A percentile compares a stretch with the other conserved stretches of the same genome.
Evolutionary conservation across 352 stramenopile species (phyloP).

Genomic region (Phytophthora chlamydospora): DNA sequence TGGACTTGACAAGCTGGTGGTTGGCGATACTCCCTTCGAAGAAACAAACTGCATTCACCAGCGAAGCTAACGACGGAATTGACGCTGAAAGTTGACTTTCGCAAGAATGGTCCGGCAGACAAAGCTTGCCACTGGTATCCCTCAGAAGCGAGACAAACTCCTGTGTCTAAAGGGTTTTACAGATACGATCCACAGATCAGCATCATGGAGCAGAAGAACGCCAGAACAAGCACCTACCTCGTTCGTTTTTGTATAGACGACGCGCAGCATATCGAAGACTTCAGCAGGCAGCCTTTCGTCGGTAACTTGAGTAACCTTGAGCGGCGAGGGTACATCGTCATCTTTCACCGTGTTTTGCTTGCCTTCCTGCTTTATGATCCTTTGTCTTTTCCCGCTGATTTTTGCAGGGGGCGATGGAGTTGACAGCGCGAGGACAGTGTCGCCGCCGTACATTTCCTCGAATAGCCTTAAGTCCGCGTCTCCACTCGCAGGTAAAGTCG

Average conservation of each 20-base stretch:
- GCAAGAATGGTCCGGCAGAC: slow-evolving; percentile 1
- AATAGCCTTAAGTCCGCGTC: slow-evolving; percentile 27
- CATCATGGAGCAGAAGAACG: background rate
- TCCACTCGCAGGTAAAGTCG: background rate
- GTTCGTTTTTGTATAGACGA: slow-evolving; percentile 9
- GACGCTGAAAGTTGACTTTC: background rate
- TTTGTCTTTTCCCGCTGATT: background rate
- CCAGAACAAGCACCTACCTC: slow-evolving; percentile 11
- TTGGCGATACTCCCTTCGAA: slow-evolving; percentile 18
- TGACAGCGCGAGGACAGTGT: slow-evolving; percentile 14
- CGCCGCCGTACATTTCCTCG: slow-evolving; percentile 34
- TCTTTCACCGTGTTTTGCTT: background rate
- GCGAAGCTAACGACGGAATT: slow-evolving; percentile 8
- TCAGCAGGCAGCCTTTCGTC: slow-evolving; percentile 2
- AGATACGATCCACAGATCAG: background rate
- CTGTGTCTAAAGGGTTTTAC: background rate
- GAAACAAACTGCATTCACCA: slow-evolving; percentile 9
- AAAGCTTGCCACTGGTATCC: slow-evolving; percentile 7
- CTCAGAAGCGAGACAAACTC: slow-evolving; percentile 5
- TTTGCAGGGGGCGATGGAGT: slow-evolving; percentile 18
- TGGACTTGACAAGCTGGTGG: slow-evolving; percentile 7
- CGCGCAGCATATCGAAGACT: slow-evolving; percentile 10
- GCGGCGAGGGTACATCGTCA: background rate
- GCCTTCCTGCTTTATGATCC: background rate
- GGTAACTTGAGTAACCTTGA: background rate